Evolutionary conservation across 116 monocot species (phyloP), one percentile per base, ranked within the genome.

Genomic region (Papilionanthe hybrid): DNA sequence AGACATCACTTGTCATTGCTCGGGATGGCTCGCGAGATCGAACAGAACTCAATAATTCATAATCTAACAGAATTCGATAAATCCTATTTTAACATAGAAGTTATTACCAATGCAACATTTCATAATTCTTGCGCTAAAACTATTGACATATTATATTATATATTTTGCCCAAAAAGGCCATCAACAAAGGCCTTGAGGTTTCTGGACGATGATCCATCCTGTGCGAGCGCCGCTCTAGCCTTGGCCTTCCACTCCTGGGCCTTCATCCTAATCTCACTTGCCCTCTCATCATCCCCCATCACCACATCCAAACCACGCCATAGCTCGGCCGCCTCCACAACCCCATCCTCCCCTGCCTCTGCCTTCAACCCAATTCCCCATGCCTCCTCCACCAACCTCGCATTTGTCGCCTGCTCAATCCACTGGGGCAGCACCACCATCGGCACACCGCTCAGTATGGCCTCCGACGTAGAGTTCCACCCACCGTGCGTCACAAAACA

Each of bases 401-500:
- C 78, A 42, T 74, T 74, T 17, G 74, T 74, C 44, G 44, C 10
- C 20, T 74, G 74, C 18, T 74, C 74, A 3, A 45, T 22, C 82
- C 77, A 78, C 27, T 78, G 72, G 1, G 82, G 77, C 53, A 82
- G 9, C 42, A 69, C 55, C 71, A 82, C 82, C 13, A 66, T 77
- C 29, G 82, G 82, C 19, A 82, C 82, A 0, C 82, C 82, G 8
- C 23, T 43, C 55, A 55, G 11, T 5, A 74, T 0, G 22, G 74
- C 74, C 74, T 74, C 74, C 4, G 22, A 17, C 74, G 32, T 74
- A 5, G 84, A 88, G 60, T 84, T 88, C 88, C 84, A 88, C 22
- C 88, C 88, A 22, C 88, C 84, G 43, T 84, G 88, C 55, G 77
- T 88, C 42, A 88, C 79, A 79, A 85, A 84, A 47, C 55, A 55